Conservation (phyloP, 2,329 filamentous ascomycete genomes). For the Pseudogymnoascus destructans region DNA sequence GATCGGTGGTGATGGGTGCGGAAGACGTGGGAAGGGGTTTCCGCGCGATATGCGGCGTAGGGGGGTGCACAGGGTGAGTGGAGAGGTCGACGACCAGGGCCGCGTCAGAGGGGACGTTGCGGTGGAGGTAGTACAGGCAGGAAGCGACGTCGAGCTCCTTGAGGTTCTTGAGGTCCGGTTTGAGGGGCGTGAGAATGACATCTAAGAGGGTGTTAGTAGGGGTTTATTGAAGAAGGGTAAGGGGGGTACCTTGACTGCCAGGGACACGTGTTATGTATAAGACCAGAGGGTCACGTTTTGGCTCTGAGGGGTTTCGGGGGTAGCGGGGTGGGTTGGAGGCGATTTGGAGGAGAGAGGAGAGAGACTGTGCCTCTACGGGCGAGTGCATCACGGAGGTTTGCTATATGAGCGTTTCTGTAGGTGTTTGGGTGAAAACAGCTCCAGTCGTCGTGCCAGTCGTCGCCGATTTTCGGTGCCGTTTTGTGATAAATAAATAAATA, state of each 20-base stretch:
- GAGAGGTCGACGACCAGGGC: constrained; percentile 19
- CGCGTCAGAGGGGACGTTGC: constrained; percentile 49
- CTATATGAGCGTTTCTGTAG: not conserved
- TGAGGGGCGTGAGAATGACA: constrained; percentile 81
- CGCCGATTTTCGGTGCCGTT: not conserved
- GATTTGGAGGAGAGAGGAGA: constrained; percentile 65
- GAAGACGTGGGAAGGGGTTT: constrained; percentile 20
- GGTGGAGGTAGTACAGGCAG: constrained; percentile 84
- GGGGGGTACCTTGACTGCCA: constrained; percentile 62
- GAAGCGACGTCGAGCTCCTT: constrained; percentile 75
- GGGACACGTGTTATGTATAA: constrained; percentile 92
- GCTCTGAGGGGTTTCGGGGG: constrained; percentile 60
- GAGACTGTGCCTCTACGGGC: constrained; percentile 62
- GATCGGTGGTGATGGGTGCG: not conserved
- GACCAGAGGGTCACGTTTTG: constrained; percentile 56
- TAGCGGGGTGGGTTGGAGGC: constrained; percentile 81
- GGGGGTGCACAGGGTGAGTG: not conserved
- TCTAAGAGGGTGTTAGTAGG: constrained; percentile 40
- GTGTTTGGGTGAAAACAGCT: not conserved
- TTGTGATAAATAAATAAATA: constrained; percentile 3
- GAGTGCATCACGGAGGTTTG: not conserved
- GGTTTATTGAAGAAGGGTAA: not conserved
- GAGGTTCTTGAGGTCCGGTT: constrained; percentile 78
- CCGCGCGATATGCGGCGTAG: constrained; percentile 17
- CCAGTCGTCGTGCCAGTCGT: not conserved